Conservation (phyloP, 768 basidiomycete genomes). For the Trametes coccinea region DNA sequence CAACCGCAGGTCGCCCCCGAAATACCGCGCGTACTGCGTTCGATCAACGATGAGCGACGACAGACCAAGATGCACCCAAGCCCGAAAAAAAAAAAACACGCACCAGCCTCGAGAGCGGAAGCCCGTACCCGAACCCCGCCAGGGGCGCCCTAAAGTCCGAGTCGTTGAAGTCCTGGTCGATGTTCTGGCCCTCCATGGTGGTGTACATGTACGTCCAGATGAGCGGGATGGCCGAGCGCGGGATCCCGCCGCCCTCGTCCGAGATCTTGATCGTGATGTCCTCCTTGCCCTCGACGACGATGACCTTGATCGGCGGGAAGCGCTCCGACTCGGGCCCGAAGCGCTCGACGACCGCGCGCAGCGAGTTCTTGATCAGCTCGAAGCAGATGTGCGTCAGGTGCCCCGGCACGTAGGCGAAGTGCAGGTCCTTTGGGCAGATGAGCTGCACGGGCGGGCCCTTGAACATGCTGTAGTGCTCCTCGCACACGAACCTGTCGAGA, state of each 20-base stretch:
- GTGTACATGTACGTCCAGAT: constrained; percentile 99
- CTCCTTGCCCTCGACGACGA: constrained; percentile 96
- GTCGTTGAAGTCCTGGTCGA: constrained; percentile 77
- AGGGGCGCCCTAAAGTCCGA: constrained; percentile 96
- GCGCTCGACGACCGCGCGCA: constrained; percentile 94
- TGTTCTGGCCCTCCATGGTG: constrained; percentile 70
- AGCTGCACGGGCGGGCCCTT: constrained; percentile 95
- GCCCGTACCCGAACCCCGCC: constrained; percentile 95
- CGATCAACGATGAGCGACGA: too few relatives aligned
- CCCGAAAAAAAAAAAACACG: constrained; percentile 29
- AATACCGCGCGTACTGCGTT: constrained; percentile 86
- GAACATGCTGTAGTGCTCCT: constrained; percentile 94
- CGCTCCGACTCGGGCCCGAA: constrained; percentile 79
- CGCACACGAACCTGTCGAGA: constrained; percentile 68
- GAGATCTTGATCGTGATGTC: constrained; percentile 99
- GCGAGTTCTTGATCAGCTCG: constrained; percentile 95
- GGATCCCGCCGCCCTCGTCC: constrained; percentile 96
- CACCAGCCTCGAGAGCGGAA: constrained; percentile 89
- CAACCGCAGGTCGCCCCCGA: constrained; percentile 88
- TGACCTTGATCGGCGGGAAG: constrained; percentile 91
- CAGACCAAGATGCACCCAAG: too few relatives aligned
- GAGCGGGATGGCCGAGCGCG: constrained; percentile 82
- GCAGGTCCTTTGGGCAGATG: constrained; percentile 84
- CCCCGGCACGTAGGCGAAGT: constrained; percentile 94
- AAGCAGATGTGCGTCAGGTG: constrained; percentile 97